These are phyloP conservation scores for Cyberlindnera veronae DNA, from an alignment of 805 yeast species.

Conservation along the genomic window DNA sequence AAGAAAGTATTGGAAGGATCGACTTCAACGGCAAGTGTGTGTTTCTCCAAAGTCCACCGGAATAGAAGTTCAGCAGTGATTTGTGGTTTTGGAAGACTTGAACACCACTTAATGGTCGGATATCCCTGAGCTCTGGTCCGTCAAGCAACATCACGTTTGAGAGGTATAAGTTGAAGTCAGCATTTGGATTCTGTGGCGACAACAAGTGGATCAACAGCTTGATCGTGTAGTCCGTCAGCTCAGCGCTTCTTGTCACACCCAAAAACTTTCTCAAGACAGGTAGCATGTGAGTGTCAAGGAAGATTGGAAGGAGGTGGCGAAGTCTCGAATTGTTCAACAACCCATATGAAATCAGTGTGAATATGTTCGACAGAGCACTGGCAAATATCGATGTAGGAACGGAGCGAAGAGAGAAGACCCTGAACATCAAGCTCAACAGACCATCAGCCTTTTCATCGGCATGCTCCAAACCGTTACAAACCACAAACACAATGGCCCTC, in stretches of 20 bases:
- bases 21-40: background rate
- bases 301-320: background rate
- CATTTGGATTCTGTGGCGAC: background rate
- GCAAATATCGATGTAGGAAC: too few species aligned
- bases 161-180: slow-evolving; percentile 1
- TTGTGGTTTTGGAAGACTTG: slow-evolving; percentile 5
- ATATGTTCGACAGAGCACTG: background rate
- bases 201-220: slow-evolving; percentile 6
- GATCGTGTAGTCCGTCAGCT: background rate
- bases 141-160: slow-evolving; percentile 12
- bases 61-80: background rate
- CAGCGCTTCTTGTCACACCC: background rate
- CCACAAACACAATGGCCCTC: slow-evolving; percentile 16
- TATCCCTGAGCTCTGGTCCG: slow-evolving; percentile 12
- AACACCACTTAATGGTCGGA: slow-evolving; percentile 7
- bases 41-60: slow-evolving; percentile 5
- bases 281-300: slow-evolving; percentile 2
- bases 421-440: slow-evolving; percentile 7
- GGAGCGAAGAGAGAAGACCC: too few species aligned
- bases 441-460: background rate
- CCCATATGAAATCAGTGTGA: slow-evolving; percentile 8
- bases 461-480: slow-evolving; percentile 4
- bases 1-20: slow-evolving; percentile 4
- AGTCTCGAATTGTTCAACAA: slow-evolving; percentile 10
- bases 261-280: slow-evolving; percentile 1